A percentile compares a stretch with the other conserved stretches of the same genome.
phyloP scores from a whole-genome alignment of 2,329 filamentous ascomycete species.

The Nigrospora osmanthi region DNA sequence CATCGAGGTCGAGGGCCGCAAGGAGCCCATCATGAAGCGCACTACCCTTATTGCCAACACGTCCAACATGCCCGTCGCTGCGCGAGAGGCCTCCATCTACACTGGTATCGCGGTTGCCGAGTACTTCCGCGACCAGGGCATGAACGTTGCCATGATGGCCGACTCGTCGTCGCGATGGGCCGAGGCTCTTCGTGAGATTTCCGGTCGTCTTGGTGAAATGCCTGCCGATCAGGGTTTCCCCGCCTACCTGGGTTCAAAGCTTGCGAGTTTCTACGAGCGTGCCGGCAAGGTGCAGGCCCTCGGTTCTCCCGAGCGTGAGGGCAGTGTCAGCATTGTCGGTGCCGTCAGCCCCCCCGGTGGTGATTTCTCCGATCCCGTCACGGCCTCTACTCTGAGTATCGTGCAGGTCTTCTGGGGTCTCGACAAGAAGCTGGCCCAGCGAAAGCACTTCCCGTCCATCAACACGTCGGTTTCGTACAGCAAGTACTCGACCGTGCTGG shows the following conservation, averaged over 20 bases:
- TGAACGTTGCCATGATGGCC: constrained; percentile 99
- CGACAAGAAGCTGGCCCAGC: constrained; percentile 98
- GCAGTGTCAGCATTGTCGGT: constrained; percentile 95
- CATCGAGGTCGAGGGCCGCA: constrained; percentile 87
- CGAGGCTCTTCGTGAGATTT: constrained; percentile 96
- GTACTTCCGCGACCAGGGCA: constrained; percentile 95
- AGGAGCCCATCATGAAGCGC: constrained; percentile 99
- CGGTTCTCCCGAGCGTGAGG: constrained; percentile 79
- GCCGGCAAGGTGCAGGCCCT: constrained; percentile 80
- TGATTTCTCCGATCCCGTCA: constrained; percentile 98
- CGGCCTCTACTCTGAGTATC: constrained; percentile 85
- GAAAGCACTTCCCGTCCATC: constrained; percentile 98
- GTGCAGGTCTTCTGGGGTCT: constrained; percentile 99
- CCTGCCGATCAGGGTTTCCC: constrained; percentile 99
- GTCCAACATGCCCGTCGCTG: constrained; percentile 98
- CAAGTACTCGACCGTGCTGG: constrained; percentile 85
- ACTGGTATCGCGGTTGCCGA: constrained; percentile 92
- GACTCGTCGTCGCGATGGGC: constrained; percentile 98
- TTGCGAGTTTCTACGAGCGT: constrained; percentile 98
- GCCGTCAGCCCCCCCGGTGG: constrained; percentile 95
- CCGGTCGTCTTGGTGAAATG: constrained; percentile 98
- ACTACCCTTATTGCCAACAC: constrained; percentile 98
- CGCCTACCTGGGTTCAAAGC: constrained; percentile 90
- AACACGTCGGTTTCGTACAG: constrained; percentile 93
- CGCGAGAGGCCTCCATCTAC: constrained; percentile 97